Evolutionary conservation across 495 filamentous ascomycete genomes (phyloP), one percentile per base, ranked within the genome.

Genomic region (Aspergillus carlsbadensis): DNA sequence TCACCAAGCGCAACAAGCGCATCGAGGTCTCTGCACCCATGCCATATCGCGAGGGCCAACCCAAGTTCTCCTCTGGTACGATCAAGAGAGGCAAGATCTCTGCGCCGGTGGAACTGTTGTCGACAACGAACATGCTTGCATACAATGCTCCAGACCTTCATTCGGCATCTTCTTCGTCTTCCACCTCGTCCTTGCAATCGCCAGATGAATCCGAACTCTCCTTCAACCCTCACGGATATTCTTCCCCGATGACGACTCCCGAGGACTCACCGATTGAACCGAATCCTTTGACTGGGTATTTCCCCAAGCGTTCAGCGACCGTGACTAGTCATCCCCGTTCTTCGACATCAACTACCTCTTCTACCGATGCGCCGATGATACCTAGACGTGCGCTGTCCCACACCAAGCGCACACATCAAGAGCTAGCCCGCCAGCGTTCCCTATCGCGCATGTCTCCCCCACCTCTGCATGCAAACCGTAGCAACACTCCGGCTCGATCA

Each of bases 41-140:
- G 71, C 78, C 78, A 3, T 77, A 73, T 49, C 77, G 77, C 31
- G 75, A 79, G 47, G 71, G 70, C 6, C 77, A 78, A 52, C 60
- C 72, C 45, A 76, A 77, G 59, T 79, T 76, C 52, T 69, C 70
- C 29, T 63, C 78, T 18, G 78, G 74, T 36, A 71, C 70, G 14
- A 78, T 81, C 63, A 77, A 78, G 47, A 78, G 79, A 35, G 72
- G 70, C 61, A 78, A 94, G 74, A 98, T 98, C 65, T 98, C 94
- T 17, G 83, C 80, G 10, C 94, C 94, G 2, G 79, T 97, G 43
- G 86, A 89, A 69, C 78, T 98, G 41, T 72, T 96, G 24, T 96
- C 93, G 17, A 96, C 95, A 4, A 98, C 95, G 55, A 98, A 98
- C 69, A 90, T 92, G 85, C 86, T 96, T 15, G 88, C 90, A 15